Evolutionary conservation across 1,284 basidiomycete species (phyloP).

Genomic region (Naganishia sp.): DNA sequence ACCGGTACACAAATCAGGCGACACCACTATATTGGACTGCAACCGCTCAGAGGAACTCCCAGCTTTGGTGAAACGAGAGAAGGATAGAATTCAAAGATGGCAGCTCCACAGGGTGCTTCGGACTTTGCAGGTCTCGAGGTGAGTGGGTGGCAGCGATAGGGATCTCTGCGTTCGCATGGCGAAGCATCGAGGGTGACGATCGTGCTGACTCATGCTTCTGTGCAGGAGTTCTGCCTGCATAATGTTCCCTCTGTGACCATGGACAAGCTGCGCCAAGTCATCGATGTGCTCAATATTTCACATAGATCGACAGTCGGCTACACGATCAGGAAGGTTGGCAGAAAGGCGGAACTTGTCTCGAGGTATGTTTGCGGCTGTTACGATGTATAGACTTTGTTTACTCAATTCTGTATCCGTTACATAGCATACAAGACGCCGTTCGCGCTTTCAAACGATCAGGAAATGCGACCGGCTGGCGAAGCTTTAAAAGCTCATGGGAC

Average conservation of each 20-base stretch:
- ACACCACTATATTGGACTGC: too few relatives aligned
- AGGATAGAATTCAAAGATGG: not conserved
- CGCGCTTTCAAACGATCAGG: conserved; percentile 33
- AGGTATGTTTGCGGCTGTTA: conserved; percentile 38
- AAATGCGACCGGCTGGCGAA: conserved; percentile 31
- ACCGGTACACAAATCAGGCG: too few relatives aligned
- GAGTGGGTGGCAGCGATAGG: not conserved
- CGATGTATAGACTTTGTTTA: not conserved
- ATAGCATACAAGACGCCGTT: conserved; percentile 38
- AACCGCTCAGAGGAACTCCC: too few relatives aligned
- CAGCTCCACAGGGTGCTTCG: not conserved
- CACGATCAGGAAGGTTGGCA: conserved; percentile 38
- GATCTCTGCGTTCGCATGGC: too few relatives aligned
- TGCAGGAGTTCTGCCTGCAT: conserved; percentile 10
- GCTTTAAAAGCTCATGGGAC: conserved; percentile 31
- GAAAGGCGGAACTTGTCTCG: conserved; percentile 44
- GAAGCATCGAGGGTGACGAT: too few relatives aligned
- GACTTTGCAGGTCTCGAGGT: conserved; percentile 26
- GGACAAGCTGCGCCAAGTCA: conserved; percentile 19
- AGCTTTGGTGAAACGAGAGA: not conserved
- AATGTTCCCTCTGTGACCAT: conserved; percentile 13
- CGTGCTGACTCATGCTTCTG: not conserved
- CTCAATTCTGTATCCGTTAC: not conserved
- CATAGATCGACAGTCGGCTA: conserved; percentile 7
- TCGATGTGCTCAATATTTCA: conserved; percentile 15